Evolutionary conservation across 2,329 filamentous ascomycete genomes (phyloP).

Genomic region (Rutstroemia sp.): DNA sequence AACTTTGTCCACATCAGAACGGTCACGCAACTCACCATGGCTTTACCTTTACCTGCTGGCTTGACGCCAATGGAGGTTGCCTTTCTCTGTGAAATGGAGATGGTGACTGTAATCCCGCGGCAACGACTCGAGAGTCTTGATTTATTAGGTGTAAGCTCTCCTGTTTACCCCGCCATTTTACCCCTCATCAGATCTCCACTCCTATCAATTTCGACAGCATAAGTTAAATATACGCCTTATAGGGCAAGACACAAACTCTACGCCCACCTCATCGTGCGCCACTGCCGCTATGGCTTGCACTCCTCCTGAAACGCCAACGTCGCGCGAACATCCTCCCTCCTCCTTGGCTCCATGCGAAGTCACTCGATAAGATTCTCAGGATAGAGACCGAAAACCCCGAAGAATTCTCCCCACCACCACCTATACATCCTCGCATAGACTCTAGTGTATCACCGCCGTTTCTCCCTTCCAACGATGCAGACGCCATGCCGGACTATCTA

Average conservation of each 20-base stretch:
- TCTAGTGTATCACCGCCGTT: slow-evolving; percentile 62
- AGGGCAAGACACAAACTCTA: slow-evolving; percentile 74
- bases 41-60: slow-evolving; percentile 34
- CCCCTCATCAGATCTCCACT: background rate
- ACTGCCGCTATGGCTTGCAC: slow-evolving; percentile 87
- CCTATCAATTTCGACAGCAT: background rate
- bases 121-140: slow-evolving; percentile 82
- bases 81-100: slow-evolving; percentile 96
- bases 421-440: slow-evolving; percentile 46
- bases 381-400: slow-evolving; percentile 67
- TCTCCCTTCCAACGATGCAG: slow-evolving; percentile 63
- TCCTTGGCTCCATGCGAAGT: slow-evolving; percentile 74
- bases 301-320: slow-evolving; percentile 88
- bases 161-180: slow-evolving; percentile 14
- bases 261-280: slow-evolving; percentile 73
- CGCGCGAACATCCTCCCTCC: slow-evolving; percentile 90
- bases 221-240: slow-evolving; percentile 7
- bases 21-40: slow-evolving; percentile 20
- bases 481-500: slow-evolving; percentile 60
- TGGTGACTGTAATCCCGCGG: slow-evolving; percentile 85
- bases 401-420: slow-evolving; percentile 71
- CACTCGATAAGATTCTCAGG: slow-evolving; percentile 69
- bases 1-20: background rate
- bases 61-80: slow-evolving; percentile 83
- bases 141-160: slow-evolving; percentile 67